These are phyloP conservation scores for Eutrema salsugineum DNA, from an alignment of 441 rosid genomes.

Conservation along the genomic window DNA sequence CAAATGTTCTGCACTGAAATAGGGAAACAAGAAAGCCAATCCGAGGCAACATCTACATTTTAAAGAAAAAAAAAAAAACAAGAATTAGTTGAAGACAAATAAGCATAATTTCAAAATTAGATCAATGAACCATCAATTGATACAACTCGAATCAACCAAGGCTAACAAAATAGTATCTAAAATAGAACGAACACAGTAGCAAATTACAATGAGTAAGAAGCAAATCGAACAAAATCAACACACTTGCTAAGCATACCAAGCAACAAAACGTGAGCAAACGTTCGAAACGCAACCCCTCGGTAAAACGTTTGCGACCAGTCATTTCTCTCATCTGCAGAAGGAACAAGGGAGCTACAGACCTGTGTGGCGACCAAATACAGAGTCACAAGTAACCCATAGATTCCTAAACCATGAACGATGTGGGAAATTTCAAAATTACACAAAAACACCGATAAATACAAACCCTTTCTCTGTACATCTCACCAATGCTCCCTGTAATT, in stretches of 20 bases:
- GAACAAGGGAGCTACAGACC: conserved; percentile 42
- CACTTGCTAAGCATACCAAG: conserved; percentile 38
- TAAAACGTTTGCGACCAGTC: conserved; percentile 60
- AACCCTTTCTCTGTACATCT: conserved; percentile 57
- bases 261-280: conserved; percentile 65
- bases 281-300: conserved; percentile 70
- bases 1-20: conserved; percentile 59
- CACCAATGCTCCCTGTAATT: conserved; percentile 53
- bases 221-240: background rate
- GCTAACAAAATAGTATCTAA: background rate
- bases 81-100: conserved; percentile 1
- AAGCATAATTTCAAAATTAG: background rate
- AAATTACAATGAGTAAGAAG: background rate
- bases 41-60: conserved; percentile 77
- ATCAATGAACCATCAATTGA: background rate
- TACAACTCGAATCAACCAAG: background rate
- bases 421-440: background rate
- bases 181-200: background rate
- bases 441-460: conserved; percentile 11
- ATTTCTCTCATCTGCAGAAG: conserved; percentile 49
- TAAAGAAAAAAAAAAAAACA: conserved; percentile 1
- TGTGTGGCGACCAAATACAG: conserved; percentile 17
- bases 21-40: conserved; percentile 93
- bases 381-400: conserved; percentile 2
- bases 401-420: background rate